Percentiles rank a stretch among this genome's conserved stretches.
Conservation (phyloP, 768 basidiomycete genomes). For the Postia placenta region DNA sequence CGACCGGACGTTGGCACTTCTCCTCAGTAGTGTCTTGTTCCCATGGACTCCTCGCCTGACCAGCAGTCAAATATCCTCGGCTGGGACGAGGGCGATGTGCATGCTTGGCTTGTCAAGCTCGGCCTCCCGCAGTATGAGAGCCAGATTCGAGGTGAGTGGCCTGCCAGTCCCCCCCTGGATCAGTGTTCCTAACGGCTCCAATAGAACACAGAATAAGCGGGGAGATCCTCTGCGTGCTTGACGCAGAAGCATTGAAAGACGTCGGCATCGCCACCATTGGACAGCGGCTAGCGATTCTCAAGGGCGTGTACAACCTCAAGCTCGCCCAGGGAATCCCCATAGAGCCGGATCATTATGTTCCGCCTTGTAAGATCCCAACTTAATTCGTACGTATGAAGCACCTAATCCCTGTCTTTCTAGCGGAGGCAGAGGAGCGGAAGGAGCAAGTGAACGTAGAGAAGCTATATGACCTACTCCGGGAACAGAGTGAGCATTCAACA, state of each 20-base stretch:
- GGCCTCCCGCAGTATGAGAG: conserved; percentile 84
- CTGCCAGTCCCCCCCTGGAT: conserved; percentile 11
- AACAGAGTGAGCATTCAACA: conserved; percentile 52
- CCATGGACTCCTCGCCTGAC: conserved; percentile 27
- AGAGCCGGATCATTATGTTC: conserved; percentile 80
- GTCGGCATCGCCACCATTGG: conserved; percentile 88
- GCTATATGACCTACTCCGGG: conserved; percentile 58
- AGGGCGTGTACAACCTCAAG: conserved; percentile 88
- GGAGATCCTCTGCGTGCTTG: conserved; percentile 79
- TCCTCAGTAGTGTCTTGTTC: conserved; percentile 3
- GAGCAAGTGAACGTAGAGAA: conserved; percentile 58
- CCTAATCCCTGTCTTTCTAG: conserved; percentile 17
- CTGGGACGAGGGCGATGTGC: conserved; percentile 77
- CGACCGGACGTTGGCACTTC: neutral
- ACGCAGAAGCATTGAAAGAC: conserved; percentile 78
- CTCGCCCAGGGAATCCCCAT: conserved; percentile 76
- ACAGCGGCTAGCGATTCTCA: conserved; percentile 86
- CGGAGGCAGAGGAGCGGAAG: conserved; percentile 50
- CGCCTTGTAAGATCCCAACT: conserved; percentile 62
- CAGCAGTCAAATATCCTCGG: conserved; percentile 33
- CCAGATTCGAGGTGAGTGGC: conserved; percentile 66
- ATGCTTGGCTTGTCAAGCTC: conserved; percentile 67
- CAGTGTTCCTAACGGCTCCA: conserved; percentile 2
- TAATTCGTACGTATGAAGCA: no score
- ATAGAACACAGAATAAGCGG: conserved; percentile 90